Conservation (phyloP, 345 rosid genomes). For the Salix udensis region DNA sequence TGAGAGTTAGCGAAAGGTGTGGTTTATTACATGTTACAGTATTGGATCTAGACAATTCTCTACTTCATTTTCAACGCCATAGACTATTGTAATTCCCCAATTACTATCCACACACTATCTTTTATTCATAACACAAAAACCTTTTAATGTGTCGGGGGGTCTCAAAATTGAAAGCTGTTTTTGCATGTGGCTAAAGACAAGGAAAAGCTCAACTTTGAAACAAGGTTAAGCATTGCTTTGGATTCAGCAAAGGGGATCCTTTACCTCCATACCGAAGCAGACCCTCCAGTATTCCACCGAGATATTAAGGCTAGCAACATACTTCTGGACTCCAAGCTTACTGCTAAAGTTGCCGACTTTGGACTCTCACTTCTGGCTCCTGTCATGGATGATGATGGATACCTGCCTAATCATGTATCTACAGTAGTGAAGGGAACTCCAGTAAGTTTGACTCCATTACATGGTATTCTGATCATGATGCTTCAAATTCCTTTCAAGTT, state of each 20-base stretch:
- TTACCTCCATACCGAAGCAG: conserved; percentile 82
- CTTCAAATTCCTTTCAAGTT: no score
- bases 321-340: conserved; percentile 62
- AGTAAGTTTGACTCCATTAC: conserved; percentile 30
- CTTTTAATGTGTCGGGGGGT: neutral
- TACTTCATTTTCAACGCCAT: no score
- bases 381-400: conserved; percentile 57
- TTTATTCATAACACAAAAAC: no score
- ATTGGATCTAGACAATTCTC: no score
- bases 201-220: conserved; percentile 45
- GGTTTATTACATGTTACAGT: no score
- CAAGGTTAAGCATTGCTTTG: conserved; percentile 60
- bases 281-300: conserved; percentile 77
- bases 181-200: conserved; percentile 52
- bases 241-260: conserved; percentile 77
- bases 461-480: neutral
- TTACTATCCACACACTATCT: neutral
- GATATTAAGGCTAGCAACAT: conserved; percentile 66
- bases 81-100: neutral
- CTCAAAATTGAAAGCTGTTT: neutral
- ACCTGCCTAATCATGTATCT: conserved; percentile 56
- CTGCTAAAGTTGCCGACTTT: conserved; percentile 81
- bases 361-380: conserved; percentile 84
- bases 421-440: conserved; percentile 74
- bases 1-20: no score